These are phyloP conservation scores for Ustilago xerochloae DNA, from an alignment of 1,284 basidiomycete genomes.

Conservation along the genomic window DNA sequence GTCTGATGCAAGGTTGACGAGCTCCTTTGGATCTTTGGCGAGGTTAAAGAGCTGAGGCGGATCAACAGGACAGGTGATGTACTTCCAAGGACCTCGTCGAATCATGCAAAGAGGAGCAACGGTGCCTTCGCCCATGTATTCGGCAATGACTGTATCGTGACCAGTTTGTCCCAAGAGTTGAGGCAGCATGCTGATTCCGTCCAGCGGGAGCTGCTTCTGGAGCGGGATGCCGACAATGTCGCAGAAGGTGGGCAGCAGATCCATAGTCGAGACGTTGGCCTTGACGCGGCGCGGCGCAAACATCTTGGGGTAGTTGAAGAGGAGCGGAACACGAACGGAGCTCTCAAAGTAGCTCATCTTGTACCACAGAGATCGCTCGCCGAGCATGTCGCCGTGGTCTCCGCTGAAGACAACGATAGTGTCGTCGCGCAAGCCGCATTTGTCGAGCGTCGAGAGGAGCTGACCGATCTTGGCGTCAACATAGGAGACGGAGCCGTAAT, in stretches of 20 bases:
- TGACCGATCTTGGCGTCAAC: constrained; percentile 42
- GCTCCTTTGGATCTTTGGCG: constrained; percentile 29
- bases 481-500: constrained; percentile 39
- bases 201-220: constrained; percentile 26
- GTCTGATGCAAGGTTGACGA: constrained; percentile 34
- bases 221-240: constrained; percentile 37
- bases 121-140: constrained; percentile 45
- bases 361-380: constrained; percentile 41
- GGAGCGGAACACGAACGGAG: constrained; percentile 39
- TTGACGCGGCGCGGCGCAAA: constrained; percentile 33
- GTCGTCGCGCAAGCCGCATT: constrained; percentile 34
- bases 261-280: constrained; percentile 42
- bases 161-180: constrained; percentile 26
- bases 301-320: constrained; percentile 41
- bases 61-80: constrained; percentile 33
- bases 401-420: constrained; percentile 43
- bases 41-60: constrained; percentile 40
- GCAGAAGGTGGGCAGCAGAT: constrained; percentile 38
- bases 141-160: constrained; percentile 37
- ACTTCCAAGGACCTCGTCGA: constrained; percentile 42
- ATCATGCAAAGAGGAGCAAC: constrained; percentile 38
- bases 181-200: constrained; percentile 37
- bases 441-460: constrained; percentile 24
- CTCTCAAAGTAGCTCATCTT: constrained; percentile 49
- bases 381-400: constrained; percentile 42